Evolutionary conservation across 352 stramenopile species (phyloP).

Genomic region (Phytopythium kandeliae): DNA sequence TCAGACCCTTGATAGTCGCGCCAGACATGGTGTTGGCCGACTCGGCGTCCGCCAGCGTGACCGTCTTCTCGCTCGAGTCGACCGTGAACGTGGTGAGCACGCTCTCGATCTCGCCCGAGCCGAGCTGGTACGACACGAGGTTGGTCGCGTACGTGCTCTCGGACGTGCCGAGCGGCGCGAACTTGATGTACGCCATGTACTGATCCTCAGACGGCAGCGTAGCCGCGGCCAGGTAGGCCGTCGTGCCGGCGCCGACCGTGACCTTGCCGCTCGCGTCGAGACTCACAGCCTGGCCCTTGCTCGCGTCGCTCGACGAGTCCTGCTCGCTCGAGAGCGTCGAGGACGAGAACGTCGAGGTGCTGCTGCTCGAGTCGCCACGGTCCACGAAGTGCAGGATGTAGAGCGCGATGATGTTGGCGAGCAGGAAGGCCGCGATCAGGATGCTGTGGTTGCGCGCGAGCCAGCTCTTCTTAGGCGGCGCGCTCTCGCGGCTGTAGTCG

Average conservation of each 20-base stretch:
- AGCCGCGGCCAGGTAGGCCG: constrained; percentile 52
- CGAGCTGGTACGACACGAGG: constrained; percentile 58
- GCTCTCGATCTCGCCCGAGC: constrained; percentile 28
- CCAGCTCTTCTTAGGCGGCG: constrained; percentile 13
- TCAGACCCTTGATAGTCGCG: constrained; percentile 49
- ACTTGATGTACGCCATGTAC: constrained; percentile 48
- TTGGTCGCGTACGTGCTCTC: constrained; percentile 39
- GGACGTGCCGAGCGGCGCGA: constrained; percentile 44
- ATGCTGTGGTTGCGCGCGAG: constrained; percentile 29
- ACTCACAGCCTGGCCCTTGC: constrained; percentile 57
- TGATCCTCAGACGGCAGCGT: constrained; percentile 41
- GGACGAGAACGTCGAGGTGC: constrained; percentile 30
- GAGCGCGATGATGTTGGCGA: constrained; percentile 79
- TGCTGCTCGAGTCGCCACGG: constrained; percentile 25
- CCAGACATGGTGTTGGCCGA: constrained; percentile 43
- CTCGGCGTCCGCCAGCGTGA: constrained; percentile 31
- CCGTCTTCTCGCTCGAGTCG: constrained; percentile 37
- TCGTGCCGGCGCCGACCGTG: constrained; percentile 55
- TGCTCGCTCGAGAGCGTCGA: constrained; percentile 18
- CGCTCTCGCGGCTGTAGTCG: constrained; percentile 23
- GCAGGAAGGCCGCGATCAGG: constrained; percentile 42
- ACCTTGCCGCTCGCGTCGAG: constrained; percentile 44
- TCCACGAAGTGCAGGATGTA: constrained; percentile 81
- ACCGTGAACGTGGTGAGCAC: constrained; percentile 49
- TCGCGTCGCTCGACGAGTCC: constrained; percentile 16